Base-by-base conservation (phyloP, 129 eudicot species). In the Saposhnikovia divaricata region DNA sequence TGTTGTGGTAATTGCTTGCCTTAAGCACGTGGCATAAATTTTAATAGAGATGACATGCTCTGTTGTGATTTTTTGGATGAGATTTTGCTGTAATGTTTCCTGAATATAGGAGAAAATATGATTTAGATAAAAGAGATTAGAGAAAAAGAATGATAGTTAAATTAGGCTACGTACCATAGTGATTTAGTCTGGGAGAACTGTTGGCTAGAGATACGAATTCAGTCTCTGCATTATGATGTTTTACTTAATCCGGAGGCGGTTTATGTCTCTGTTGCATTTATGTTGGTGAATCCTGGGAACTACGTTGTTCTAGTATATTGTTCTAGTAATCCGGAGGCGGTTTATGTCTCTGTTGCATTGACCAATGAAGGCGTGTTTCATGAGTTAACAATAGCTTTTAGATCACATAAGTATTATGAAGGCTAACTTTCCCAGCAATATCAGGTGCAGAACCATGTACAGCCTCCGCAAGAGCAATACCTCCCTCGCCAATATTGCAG, bases 381-480 rank as follows among this genome's bases (percentile, higher is more conserved):
- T 42, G 43, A 78, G 11, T 63, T 78, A 16, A 78, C 0, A 11
- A 25, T 9, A 14, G 72, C 68, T 39, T 38, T 53, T 8, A 57
- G 25, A 57, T 59, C 39, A 77, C 16, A 61, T 12, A 23, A 31
- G 18, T 63, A 21, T 55, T 78, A n/a, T 45, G 6, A 23, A 6
- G 45, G 76, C 96, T 81, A 72, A 95, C 98, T 97, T 92, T 92
- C 83, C 98, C 98, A 78, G 98, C 97, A 70, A 95, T 95, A 88
- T 95, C 98, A 79, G 98, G 98, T 79, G 98, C 98, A 37, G 98
- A 95, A 82, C 98, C 98, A 83, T 95, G 98, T 38, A 95, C 98
- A 79, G 98, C 98, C 86, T 95, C 98, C 74, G 98, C 98, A 85
- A 95, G 97, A 78, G 97, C 97, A 84, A 95, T 85, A 77, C 98